phyloP scores from a whole-genome alignment of 805 yeast species.

The Starmerella powellii region DNA sequence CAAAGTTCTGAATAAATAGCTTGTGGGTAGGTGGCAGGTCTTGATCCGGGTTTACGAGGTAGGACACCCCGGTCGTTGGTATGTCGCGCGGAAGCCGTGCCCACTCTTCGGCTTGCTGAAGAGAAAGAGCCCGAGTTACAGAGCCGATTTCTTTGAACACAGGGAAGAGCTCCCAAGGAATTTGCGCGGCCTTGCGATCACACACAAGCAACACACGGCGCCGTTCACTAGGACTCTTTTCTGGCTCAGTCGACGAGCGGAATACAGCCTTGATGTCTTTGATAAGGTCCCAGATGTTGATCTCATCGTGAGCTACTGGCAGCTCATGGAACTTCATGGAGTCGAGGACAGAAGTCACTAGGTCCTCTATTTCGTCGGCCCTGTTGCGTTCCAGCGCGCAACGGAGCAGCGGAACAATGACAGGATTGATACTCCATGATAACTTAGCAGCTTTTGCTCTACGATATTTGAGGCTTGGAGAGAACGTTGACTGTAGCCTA shows the following conservation, averaged over 20 bases:
- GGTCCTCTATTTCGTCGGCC: conserved; percentile 39
- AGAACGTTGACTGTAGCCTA: background rate
- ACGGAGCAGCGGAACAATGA: background rate
- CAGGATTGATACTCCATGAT: conserved; percentile 30
- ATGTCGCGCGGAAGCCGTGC: background rate
- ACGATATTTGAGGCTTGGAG: background rate
- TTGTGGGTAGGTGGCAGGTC: conserved; percentile 61
- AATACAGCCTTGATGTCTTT: conserved; percentile 41
- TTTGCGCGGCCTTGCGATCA: conserved; percentile 47
- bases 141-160: background rate
- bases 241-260: conserved; percentile 24
- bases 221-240: conserved; percentile 1
- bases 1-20: conserved; percentile 39
- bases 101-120: conserved; percentile 23
- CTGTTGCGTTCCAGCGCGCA: conserved; percentile 3
- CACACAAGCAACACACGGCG: conserved; percentile 54
- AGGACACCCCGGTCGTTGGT: conserved; percentile 31
- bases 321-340: conserved; percentile 51
- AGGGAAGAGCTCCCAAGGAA: conserved; percentile 87
- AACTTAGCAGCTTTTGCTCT: too few species aligned
- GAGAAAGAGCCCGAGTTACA: conserved; percentile 31
- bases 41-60: conserved; percentile 69
- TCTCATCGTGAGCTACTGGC: conserved; percentile 50
- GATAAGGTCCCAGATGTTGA: conserved; percentile 46
- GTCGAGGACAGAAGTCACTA: conserved; percentile 31